Conservation (phyloP, 2,329 filamentous ascomycete species). For the Xylaria sp. region DNA sequence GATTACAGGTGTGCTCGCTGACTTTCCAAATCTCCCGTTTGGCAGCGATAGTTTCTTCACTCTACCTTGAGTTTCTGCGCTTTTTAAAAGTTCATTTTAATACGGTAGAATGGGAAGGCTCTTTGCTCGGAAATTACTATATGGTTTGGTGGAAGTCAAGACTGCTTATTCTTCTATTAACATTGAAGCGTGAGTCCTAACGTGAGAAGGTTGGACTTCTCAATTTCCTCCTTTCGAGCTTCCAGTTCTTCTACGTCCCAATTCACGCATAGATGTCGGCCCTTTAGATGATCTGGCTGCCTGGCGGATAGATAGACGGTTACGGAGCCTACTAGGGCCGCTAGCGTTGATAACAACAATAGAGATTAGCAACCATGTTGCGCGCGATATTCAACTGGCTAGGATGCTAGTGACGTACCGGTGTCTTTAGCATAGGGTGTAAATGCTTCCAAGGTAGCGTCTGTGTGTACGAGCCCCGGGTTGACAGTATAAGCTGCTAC, state of each 20-base stretch:
- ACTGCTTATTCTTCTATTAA: background rate
- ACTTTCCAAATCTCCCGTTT: constrained; percentile 30
- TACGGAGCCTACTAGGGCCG: constrained; percentile 14
- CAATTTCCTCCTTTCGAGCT: constrained; percentile 19
- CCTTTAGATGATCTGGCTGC: constrained; percentile 14
- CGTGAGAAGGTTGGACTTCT: constrained; percentile 14
- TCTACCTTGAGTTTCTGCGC: constrained; percentile 2
- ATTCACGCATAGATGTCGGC: constrained; percentile 16
- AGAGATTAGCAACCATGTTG: background rate
- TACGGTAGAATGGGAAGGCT: background rate
- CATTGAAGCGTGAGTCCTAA: constrained; percentile 5
- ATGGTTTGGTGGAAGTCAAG: background rate
- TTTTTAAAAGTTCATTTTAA: background rate
- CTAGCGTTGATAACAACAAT: background rate
- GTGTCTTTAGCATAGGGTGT: constrained; percentile 15
- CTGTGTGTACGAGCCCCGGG: constrained; percentile 15
- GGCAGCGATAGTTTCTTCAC: constrained; percentile 27
- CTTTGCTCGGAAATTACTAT: background rate
- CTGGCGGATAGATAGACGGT: constrained; percentile 20
- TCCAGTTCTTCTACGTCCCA: constrained; percentile 21
- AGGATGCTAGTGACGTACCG: background rate
- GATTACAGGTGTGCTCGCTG: constrained; percentile 29
- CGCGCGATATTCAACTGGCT: background rate
- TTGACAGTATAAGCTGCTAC: constrained; percentile 17
- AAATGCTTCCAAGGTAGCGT: constrained; percentile 14